Percentiles rank a stretch among this genome's conserved stretches.
These are phyloP conservation scores for Chaetomiaceae sp. DNA, from an alignment of 2,329 filamentous ascomycete genomes.

Conservation along the genomic window DNA sequence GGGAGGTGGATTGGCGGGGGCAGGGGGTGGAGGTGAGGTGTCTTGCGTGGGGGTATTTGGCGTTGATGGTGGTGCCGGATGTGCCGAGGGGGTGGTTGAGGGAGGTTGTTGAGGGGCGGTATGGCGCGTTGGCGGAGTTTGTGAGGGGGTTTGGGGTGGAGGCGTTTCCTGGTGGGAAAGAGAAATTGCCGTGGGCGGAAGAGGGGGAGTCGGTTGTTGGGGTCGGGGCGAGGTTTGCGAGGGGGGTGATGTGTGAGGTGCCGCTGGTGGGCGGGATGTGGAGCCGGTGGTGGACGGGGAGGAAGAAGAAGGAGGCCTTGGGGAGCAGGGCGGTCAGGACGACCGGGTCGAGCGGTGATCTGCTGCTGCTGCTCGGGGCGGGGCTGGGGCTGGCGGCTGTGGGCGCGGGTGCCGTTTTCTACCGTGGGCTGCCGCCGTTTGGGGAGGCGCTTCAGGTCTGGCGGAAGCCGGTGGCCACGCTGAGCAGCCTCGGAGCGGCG, in stretches of 20 bases:
- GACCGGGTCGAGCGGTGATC: conserved; percentile 2
- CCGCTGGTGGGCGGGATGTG: conserved; percentile 23
- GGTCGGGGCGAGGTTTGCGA: conserved; percentile 18
- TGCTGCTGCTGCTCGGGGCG: conserved; percentile 14
- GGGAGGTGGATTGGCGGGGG: conserved; percentile 49
- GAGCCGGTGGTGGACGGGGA: conserved; percentile 22
- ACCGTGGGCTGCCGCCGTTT: conserved; percentile 19
- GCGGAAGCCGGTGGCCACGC: conserved; percentile 12
- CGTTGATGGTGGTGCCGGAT: conserved; percentile 55
- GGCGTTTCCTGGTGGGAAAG: conserved; percentile 2
- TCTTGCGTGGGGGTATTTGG: conserved; percentile 72
- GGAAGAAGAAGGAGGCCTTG: conserved; percentile 15
- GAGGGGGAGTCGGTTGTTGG: background rate
- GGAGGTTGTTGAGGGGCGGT: conserved; percentile 25
- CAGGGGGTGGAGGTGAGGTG: conserved; percentile 54
- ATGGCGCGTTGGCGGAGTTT: conserved; percentile 23
- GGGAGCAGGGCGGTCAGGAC: conserved; percentile 6
- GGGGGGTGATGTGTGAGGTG: conserved; percentile 20
- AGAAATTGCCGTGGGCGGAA: conserved; percentile 18
- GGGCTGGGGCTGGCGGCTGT: conserved; percentile 14
- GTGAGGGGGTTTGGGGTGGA: conserved; percentile 21
- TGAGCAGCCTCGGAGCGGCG: conserved; percentile 23
- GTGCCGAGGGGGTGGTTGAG: conserved; percentile 34
- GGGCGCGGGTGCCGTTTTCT: conserved; percentile 17
- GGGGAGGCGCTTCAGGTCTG: conserved; percentile 25